These are phyloP conservation scores for Xenosphaeropsis pyriputrescens DNA, from an alignment of 2,329 filamentous ascomycete genomes.

Conservation along the genomic window DNA sequence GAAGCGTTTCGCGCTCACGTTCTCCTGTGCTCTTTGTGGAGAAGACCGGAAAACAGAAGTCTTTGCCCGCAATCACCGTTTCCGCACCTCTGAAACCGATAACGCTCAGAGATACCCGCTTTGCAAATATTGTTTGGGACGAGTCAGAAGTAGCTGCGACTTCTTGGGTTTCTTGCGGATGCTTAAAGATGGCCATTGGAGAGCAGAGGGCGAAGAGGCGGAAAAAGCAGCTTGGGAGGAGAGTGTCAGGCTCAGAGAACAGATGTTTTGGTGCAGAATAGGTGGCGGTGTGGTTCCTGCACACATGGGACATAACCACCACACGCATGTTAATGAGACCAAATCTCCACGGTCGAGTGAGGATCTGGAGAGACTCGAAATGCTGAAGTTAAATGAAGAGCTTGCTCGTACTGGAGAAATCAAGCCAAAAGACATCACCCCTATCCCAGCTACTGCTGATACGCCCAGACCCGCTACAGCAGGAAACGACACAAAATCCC, in stretches of 20 bases:
- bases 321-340: constrained; percentile 3
- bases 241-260: constrained; percentile 73
- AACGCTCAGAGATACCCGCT: constrained; percentile 80
- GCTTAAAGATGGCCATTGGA: constrained; percentile 85
- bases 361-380: constrained; percentile 12
- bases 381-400: constrained; percentile 14
- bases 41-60: constrained; percentile 58
- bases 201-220: constrained; percentile 67
- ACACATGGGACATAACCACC: constrained; percentile 7
- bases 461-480: constrained; percentile 1
- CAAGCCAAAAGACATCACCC: constrained; percentile 15
- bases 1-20: constrained; percentile 26
- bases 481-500: constrained; percentile 2
- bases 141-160: constrained; percentile 79
- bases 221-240: constrained; percentile 92
- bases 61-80: constrained; percentile 71
- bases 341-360: constrained; percentile 14
- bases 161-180: constrained; percentile 85
- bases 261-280: constrained; percentile 94
- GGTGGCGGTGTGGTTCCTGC: constrained; percentile 76
- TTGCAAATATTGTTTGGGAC: constrained; percentile 73
- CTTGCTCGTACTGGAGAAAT: constrained; percentile 15
- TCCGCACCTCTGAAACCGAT: constrained; percentile 76
- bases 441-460: constrained; percentile 4
- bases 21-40: constrained; percentile 69